Conservation (phyloP, 2,329 filamentous ascomycete genomes). For the Claviceps sorghi region DNA sequence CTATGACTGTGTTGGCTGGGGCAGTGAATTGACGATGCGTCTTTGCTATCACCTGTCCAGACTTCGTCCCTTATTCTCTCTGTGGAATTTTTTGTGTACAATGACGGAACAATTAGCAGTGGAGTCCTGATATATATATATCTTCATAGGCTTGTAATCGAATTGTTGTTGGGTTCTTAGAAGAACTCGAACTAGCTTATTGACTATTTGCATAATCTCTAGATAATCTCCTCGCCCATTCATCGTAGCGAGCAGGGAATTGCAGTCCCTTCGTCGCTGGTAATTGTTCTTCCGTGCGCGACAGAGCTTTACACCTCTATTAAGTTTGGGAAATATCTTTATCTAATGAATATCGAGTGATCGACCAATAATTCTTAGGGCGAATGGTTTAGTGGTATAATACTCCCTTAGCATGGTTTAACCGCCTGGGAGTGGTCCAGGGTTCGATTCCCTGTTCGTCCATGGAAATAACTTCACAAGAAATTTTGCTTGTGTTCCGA, state of each 20-base stretch:
- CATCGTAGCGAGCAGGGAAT: too few relatives aligned
- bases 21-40: conserved; percentile 1
- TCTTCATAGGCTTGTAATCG: background rate
- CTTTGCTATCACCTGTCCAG: background rate
- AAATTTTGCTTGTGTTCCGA: too few relatives aligned
- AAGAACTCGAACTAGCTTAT: too few relatives aligned
- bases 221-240: too few relatives aligned
- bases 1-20: conserved; percentile 18
- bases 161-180: background rate
- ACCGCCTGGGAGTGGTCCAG: conserved; percentile 9
- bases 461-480: background rate
- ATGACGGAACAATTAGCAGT: background rate
- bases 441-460: conserved; percentile 13
- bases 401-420: background rate
- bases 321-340: background rate
- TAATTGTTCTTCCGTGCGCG: too few relatives aligned
- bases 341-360: background rate
- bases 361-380: background rate
- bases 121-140: background rate
- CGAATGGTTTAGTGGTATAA: conserved; percentile 13
- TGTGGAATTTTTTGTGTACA: background rate
- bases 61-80: background rate
- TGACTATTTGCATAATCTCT: too few relatives aligned
- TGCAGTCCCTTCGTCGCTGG: too few relatives aligned
- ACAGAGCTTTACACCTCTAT: background rate